These are phyloP conservation scores for Petunia hybrid DNA, from an alignment of 305 asterid genomes.

Conservation along the genomic window DNA sequence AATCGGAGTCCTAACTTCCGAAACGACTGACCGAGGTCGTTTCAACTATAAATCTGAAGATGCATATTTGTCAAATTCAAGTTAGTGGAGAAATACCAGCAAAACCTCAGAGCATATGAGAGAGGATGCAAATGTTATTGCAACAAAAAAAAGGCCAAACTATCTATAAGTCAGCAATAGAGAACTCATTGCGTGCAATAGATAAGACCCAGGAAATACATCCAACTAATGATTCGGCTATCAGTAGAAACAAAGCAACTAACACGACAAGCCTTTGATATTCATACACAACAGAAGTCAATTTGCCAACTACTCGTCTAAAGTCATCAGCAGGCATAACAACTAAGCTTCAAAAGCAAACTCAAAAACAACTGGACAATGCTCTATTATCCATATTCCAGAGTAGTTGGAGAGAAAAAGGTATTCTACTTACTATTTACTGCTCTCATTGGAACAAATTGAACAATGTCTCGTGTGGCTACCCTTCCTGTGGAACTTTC, in stretches of 20 bases:
- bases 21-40: no score
- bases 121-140: background rate
- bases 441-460: conserved; percentile 91
- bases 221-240: background rate
- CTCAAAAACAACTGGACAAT: background rate
- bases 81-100: conserved; percentile 20
- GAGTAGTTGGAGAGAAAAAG: background rate
- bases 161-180: background rate
- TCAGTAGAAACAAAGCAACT: background rate
- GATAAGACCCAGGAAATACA: conserved; percentile 20
- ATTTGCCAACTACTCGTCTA: conserved; percentile 4
- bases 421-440: conserved; percentile 57
- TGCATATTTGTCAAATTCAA: background rate
- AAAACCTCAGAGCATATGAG: background rate
- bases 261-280: background rate
- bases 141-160: background rate
- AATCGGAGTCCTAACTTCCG: no score
- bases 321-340: background rate
- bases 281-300: background rate
- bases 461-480: conserved; percentile 83
- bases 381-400: background rate
- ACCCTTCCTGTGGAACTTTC: conserved; percentile 76
- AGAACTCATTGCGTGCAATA: conserved; percentile 1
- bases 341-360: conserved; percentile 6
- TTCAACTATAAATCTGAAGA: background rate